Base-by-base conservation (phyloP, 2,329 filamentous ascomycete genomes). In the Alternaria longipes region DNA sequence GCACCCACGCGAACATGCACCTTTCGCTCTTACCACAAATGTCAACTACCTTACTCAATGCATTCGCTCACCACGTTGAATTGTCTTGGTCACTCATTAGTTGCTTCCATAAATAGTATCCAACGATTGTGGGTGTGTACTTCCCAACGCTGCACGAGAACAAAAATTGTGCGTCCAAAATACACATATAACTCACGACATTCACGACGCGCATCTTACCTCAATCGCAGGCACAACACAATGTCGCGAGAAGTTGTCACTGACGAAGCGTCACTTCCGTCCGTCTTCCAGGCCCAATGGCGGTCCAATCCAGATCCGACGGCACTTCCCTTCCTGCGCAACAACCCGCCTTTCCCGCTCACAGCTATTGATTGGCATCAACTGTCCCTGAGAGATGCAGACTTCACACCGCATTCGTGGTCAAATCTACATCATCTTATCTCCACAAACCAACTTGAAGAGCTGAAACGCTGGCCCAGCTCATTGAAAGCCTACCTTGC, bases 401-500 rank as follows among this genome's bases (percentile, higher is more conserved):
- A 76, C 24, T 78, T 74, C 63, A 72, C 69, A 20, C 70, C 78
- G 2, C 78, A 79, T 60, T 72, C 72, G 0, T 79, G 78, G 78
- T 55, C 69, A 11, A 65, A 76, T 28, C 59, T 79, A n/a, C 64
- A 62, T 32, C 38, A 65, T 8, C 67, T 79, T 8, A 76, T 79
- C 54, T 79, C 79, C 18, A 78, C 80, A 38, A 85, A 87, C 69
- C 80, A 83, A 60, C 85, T 89, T 56, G 83, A 84, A 61, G 77
- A 83, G 34, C 79, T 89, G 11, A 87, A 85, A 71, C 84, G 87
- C 65, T 84, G 83, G 74, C 87, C 87, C 22, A 87, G 84, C 63
- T 84, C 87, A 65, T 79, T 89, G 16, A 81, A 81, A 71, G 83
- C 84, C 54, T 90, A 90, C 70, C 81, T 89, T n/a, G 80, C 81